Base-by-base conservation (phyloP, 768 basidiomycete species). In the Termitomyces sp. region DNA sequence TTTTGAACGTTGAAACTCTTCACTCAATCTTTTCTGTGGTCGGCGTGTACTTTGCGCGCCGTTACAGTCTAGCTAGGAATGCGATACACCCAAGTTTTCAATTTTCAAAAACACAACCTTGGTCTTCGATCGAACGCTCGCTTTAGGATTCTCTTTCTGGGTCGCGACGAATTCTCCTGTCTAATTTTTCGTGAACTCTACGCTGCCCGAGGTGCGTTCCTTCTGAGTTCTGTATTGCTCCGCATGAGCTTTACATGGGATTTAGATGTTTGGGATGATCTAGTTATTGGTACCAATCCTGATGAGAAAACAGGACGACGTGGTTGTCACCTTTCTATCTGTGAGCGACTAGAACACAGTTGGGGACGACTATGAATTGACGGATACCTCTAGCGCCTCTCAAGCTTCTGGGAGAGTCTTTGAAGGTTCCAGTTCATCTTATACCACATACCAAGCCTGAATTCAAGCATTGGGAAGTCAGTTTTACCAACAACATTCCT, bases 111-210 rank as follows among this genome's bases (percentile, higher is more conserved):
- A n/a, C n/a, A n/a, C n/a, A n/a, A n/a, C n/a, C n/a, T n/a, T 43
- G 42, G 43, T 40, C 31, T 51, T 22, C 45, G 20, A 9, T 11
- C 50, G 35, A 18, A 29, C 23, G 38, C 60, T 20, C 73, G 74
- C 5, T 88, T 91, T 66, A 80, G 84, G n/a, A 80, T 97, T 39
- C 77, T 97, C 6, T 96, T 92, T 68, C 82, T 92, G 65, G 94
- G 94, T 48, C 88, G 91, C 16, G 94, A 95, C 66, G 82, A 85
- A 62, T 96, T 96, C 68, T 96, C 94, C 2, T 88, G 88, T 64
- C 69, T 73, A 7, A 84, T 92, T 3, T 77, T 97, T 46, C 69
- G 79, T 49, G 76, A 86, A 52, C 68, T 96, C 1, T 71, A 88
- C 53, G 63, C 70, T 15, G 86, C 88, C 5, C 66, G 66, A 70